These are phyloP conservation scores for Neonectria magnoliae DNA, from an alignment of 2,329 filamentous ascomycete genomes.

Conservation along the genomic window DNA sequence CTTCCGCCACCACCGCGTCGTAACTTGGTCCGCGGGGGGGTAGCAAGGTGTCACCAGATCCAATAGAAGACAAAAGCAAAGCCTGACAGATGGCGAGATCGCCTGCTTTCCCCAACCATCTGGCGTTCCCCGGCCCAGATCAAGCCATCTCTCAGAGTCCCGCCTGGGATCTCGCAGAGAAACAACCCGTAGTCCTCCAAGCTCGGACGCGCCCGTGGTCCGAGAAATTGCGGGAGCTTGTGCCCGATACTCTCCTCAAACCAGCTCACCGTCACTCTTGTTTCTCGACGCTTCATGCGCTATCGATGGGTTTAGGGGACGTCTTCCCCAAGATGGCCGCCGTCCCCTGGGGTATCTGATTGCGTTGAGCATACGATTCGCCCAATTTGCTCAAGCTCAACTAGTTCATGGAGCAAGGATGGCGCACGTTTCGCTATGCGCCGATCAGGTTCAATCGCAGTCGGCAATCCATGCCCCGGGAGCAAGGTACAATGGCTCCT, in stretches of 20 bases:
- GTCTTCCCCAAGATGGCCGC: conserved; percentile 10
- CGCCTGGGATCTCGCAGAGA: conserved; percentile 32
- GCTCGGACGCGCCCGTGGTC: conserved; percentile 35
- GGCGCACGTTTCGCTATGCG: conserved; percentile 30
- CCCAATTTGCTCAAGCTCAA: conserved; percentile 19
- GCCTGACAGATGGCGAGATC: conserved; percentile 28
- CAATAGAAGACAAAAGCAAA: conserved; percentile 22
- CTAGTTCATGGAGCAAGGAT: conserved; percentile 15
- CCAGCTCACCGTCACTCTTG: conserved; percentile 32
- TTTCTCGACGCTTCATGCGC: conserved; percentile 26
- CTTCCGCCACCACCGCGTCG: conserved; percentile 37
- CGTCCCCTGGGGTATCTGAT: neutral
- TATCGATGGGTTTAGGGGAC: conserved; percentile 18
- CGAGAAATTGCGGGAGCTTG: conserved; percentile 34
- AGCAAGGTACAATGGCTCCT: conserved; percentile 6
- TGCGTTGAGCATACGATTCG: conserved; percentile 25
- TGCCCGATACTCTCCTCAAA: conserved; percentile 23
- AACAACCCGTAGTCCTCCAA: conserved; percentile 29
- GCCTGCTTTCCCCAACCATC: conserved; percentile 29
- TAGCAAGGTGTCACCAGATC: conserved; percentile 21
- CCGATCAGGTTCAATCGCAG: conserved; percentile 30
- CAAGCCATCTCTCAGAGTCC: conserved; percentile 33
- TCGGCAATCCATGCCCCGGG: conserved; percentile 2
- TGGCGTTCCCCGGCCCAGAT: conserved; percentile 32
- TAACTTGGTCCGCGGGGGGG: conserved; percentile 28